A percentile compares a stretch with the other conserved stretches of the same genome.
Conservation (phyloP, 345 rosid genomes). For the Acer saccharum region DNA sequence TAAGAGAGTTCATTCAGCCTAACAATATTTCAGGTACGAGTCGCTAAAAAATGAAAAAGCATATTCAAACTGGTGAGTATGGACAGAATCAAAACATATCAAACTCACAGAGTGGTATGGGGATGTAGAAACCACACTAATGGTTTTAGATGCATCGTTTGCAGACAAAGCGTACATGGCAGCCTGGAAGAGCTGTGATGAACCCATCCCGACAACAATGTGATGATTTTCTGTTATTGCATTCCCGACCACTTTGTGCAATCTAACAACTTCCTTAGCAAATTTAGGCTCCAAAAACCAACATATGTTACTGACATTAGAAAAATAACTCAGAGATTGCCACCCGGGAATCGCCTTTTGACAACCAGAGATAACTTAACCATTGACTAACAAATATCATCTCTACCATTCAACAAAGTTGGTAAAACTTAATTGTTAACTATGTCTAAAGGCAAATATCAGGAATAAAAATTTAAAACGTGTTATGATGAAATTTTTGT, state of each 20-base stretch:
- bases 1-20: too few species aligned
- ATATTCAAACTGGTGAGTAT: not conserved
- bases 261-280: conserved; percentile 55
- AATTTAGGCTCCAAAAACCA: conserved; percentile 91
- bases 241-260: conserved; percentile 78
- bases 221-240: conserved; percentile 65
- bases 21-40: too few species aligned
- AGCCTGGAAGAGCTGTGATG: conserved; percentile 90
- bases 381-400: too few species aligned
- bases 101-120: conserved; percentile 80
- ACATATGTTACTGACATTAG: conserved; percentile 64
- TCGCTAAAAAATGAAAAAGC: too few species aligned
- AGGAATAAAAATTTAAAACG: too few species aligned
- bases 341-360: conserved; percentile 56
- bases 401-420: too few species aligned
- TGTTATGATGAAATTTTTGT: not conserved
- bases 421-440: too few species aligned
- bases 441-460: too few species aligned
- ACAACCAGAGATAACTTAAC: too few species aligned
- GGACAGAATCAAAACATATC: not conserved
- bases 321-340: conserved; percentile 86
- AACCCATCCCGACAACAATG: conserved; percentile 89
- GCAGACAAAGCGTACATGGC: conserved; percentile 77
- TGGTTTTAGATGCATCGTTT: conserved; percentile 54
- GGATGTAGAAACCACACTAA: conserved; percentile 74